These are phyloP conservation scores for Phytophthora cryptogea DNA, from an alignment of 352 stramenopile species.

Conservation along the genomic window DNA sequence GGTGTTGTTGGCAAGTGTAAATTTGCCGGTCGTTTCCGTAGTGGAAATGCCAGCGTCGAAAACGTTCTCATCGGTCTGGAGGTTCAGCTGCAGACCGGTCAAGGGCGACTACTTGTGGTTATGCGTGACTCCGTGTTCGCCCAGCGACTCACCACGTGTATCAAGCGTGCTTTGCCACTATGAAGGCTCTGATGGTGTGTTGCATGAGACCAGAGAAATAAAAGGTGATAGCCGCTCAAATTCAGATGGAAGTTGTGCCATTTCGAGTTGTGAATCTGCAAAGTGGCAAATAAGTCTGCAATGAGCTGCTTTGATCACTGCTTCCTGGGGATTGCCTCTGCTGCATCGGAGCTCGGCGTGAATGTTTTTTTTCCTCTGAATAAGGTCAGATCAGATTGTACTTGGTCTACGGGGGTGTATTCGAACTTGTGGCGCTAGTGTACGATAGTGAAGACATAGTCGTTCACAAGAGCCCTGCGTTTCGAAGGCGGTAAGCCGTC, in stretches of 20 bases:
- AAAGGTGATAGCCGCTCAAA: slow-evolving; percentile 5
- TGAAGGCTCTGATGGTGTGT: slow-evolving; percentile 3
- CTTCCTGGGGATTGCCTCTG: too few relatives aligned
- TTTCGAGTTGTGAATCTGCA: too few relatives aligned
- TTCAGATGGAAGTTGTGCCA: not conserved
- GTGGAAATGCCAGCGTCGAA: slow-evolving; percentile 39
- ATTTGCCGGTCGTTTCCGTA: slow-evolving; percentile 66
- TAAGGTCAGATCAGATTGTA: too few relatives aligned
- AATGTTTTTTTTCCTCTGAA: too few relatives aligned
- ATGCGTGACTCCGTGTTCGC: slow-evolving; percentile 56
- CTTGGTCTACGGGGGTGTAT: too few relatives aligned
- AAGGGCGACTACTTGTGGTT: slow-evolving; percentile 67
- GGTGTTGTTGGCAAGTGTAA: slow-evolving; percentile 65
- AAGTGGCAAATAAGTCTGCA: too few relatives aligned
- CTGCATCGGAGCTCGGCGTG: too few relatives aligned
- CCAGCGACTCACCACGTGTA: slow-evolving; percentile 50
- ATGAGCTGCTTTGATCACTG: too few relatives aligned
- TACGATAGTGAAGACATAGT: too few relatives aligned
- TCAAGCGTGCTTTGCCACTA: slow-evolving; percentile 54
- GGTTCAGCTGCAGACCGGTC: slow-evolving; percentile 65
- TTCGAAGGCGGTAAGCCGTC: too few relatives aligned
- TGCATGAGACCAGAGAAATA: not conserved
- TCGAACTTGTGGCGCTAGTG: too few relatives aligned
- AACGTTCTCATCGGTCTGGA: slow-evolving; percentile 64
- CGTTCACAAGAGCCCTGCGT: too few relatives aligned